These are phyloP conservation scores for Leucosporidium scottii DNA, from an alignment of 768 basidiomycete species.

Conservation along the genomic window DNA sequence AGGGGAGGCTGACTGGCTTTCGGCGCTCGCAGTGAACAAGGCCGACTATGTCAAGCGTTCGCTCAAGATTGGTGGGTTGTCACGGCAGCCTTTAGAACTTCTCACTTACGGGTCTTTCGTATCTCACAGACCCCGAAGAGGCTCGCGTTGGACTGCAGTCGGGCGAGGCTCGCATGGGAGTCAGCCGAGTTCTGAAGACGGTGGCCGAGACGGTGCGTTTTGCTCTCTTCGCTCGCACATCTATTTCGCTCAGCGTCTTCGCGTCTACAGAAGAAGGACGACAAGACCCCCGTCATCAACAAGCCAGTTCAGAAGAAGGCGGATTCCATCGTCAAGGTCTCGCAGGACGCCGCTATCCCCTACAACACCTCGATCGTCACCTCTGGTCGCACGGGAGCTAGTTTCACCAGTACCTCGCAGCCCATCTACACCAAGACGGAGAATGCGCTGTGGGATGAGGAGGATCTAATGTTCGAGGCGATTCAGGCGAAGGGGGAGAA, in stretches of 20 bases:
- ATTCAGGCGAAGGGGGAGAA: conserved; percentile 84
- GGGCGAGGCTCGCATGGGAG: background rate
- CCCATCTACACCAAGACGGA: conserved; percentile 66
- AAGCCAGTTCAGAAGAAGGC: background rate
- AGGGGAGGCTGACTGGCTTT: background rate
- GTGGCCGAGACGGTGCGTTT: background rate
- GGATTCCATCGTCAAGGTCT: conserved; percentile 41
- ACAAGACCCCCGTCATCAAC: no score
- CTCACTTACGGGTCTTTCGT: no score
- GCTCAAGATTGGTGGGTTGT: conserved; percentile 31
- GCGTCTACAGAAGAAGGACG: conserved; percentile 26
- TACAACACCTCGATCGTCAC: conserved; percentile 49
- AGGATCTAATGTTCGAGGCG: conserved; percentile 97
- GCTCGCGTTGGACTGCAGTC: no score
- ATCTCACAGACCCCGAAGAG: no score
- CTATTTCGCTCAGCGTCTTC: conserved; percentile 34
- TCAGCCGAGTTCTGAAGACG: conserved; percentile 7
- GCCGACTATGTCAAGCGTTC: conserved; percentile 46
- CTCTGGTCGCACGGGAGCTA: conserved; percentile 81
- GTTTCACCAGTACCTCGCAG: conserved; percentile 84
- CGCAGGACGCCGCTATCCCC: conserved; percentile 46
- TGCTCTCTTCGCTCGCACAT: background rate
- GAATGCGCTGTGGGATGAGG: conserved; percentile 94
- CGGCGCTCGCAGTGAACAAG: conserved; percentile 37
- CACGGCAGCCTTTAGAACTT: no score